A percentile compares a stretch with the other conserved stretches of the same genome.
Conservation (phyloP, 345 rosid genomes). For the Passiflora organensis region DNA sequence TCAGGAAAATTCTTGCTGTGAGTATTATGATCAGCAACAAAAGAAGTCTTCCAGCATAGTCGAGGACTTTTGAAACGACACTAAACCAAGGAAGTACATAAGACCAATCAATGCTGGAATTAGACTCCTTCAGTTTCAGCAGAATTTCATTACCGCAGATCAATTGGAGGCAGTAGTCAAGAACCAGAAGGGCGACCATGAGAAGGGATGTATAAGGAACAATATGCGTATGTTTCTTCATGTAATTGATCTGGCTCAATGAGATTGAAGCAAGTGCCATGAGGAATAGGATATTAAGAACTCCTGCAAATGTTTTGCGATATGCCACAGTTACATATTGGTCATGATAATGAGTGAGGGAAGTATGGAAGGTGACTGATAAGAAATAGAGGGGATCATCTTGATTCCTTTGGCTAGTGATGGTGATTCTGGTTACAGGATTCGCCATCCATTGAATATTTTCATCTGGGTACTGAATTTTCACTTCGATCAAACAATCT, state of each 20-base stretch:
- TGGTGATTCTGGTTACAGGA: slow-evolving; percentile 10
- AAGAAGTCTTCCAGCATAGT: background rate
- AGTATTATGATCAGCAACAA: slow-evolving; percentile 1
- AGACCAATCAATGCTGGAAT: background rate
- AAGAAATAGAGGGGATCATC: slow-evolving; percentile 11
- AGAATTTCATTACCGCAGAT: slow-evolving; percentile 3
- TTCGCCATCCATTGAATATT: slow-evolving; percentile 1
- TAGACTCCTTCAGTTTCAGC: background rate
- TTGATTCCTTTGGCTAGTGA: slow-evolving; percentile 10
- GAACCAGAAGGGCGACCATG: slow-evolving; percentile 15
- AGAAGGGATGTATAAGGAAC: slow-evolving; percentile 10
- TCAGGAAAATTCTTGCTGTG: slow-evolving; percentile 7
- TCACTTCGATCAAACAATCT: slow-evolving; percentile 16
- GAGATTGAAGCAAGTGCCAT: background rate
- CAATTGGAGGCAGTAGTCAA: slow-evolving; percentile 10
- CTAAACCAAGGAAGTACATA: background rate
- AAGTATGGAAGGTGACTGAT: background rate
- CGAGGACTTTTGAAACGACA: background rate
- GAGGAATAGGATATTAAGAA: slow-evolving; percentile 11
- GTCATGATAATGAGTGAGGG: background rate
- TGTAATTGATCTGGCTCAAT: slow-evolving; percentile 9
- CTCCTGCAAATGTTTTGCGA: slow-evolving; percentile 7
- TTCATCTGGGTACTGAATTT: slow-evolving; percentile 3
- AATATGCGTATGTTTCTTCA: background rate
- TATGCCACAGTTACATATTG: background rate